Conservation (phyloP, 352 stramenopile genomes). For the Globisporangium irregulare region DNA sequence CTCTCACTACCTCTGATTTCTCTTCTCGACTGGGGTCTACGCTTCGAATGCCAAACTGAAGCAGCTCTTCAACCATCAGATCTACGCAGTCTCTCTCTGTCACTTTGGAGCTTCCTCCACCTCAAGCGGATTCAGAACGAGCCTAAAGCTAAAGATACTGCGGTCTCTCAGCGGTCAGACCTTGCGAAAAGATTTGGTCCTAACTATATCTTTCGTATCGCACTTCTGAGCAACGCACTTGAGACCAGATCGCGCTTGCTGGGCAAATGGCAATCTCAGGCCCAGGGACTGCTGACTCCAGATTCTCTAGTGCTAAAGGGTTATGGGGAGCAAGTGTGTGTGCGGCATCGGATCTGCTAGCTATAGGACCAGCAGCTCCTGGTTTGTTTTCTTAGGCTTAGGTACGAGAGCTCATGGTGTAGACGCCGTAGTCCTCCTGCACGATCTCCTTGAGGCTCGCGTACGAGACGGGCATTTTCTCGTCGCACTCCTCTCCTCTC, state of each 20-base stretch:
- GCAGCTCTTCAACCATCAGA: background rate
- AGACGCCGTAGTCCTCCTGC: conserved; percentile 52
- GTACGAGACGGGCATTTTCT: conserved; percentile 22
- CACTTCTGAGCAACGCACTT: background rate
- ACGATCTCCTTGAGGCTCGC: conserved; percentile 48
- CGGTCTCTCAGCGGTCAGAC: background rate
- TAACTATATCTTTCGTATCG: background rate
- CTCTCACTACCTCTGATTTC: background rate
- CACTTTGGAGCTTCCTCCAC: background rate
- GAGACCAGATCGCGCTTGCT: too few species aligned
- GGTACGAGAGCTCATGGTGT: conserved; percentile 15
- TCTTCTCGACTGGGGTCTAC: background rate
- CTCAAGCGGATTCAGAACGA: too few species aligned
- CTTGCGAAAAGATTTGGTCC: background rate
- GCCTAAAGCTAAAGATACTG: background rate
- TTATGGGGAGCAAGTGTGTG: too few species aligned
- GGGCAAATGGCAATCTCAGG: too few species aligned
- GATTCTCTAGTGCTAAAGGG: too few species aligned
- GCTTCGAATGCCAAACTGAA: conserved; percentile 9
- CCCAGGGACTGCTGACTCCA: too few species aligned
- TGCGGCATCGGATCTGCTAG: too few species aligned
- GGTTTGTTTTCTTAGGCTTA: background rate
- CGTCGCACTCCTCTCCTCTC: background rate
- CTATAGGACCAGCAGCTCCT: too few species aligned
- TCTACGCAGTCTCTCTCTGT: background rate